Evolutionary conservation across 495 filamentous ascomycete genomes (phyloP), one percentile per base, ranked within the genome.

Genomic region (Xylaria longipes): DNA sequence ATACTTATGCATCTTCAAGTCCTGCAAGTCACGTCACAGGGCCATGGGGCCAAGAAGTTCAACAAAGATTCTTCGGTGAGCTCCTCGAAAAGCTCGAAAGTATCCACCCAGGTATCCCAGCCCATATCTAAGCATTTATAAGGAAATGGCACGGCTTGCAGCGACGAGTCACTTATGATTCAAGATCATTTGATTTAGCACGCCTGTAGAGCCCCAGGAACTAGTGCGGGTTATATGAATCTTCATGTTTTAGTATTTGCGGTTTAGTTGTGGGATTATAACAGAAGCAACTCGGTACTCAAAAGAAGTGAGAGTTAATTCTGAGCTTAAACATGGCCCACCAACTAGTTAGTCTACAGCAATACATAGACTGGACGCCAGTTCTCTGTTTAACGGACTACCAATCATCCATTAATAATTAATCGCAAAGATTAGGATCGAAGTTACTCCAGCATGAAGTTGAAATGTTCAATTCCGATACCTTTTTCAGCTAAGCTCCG

Each of bases 1-100:
- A 31, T 64, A 37, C 57, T 60, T 9, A 37, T 64, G 1, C 17
- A 50, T 37, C 6, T 31, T 35, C 46, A 46, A 78, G 35, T 77
- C 84, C 65, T 79, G 85, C 27, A 76, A 68, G n/a, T 79, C 81
- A 68, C 69, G 77, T 29, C 77, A 86, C 27, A 9, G 65, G 60
- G 46, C 11, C 39, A 22, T 68, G 70, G 73, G 84, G 84, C 8
- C 52, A 68, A 14, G 61, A 83, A 71, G 84, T 85, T 39, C 82
- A 90, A 64, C 77, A 83, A 74, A 82, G 76, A 77, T 80, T 91
- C 14, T 86, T 88, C 80, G 71, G 76, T 25, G 86, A 91, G 77
- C 58, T 90, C 7, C 77, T 78, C 5, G 69, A 72, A n/a, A 86
- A 89, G 60, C 64, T 88, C 37, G 87, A 87, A 68, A 78, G 73